Evolutionary conservation across 2,329 filamentous ascomycete species (phyloP).

Genomic region (Paraphaeosphaeria minitans): DNA sequence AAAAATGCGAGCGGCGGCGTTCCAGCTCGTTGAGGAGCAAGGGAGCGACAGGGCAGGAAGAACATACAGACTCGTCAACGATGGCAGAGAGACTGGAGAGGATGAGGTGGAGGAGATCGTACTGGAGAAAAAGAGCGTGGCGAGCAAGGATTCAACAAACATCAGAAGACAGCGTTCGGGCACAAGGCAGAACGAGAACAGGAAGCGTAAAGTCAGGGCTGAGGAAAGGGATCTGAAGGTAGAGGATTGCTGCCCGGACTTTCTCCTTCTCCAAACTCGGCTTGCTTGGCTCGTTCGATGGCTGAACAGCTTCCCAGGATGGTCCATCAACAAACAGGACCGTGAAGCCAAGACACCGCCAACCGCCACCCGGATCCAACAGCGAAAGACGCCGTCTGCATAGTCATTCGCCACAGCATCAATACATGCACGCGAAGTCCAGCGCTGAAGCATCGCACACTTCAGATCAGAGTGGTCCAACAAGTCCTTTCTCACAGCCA

Average conservation of each 20-base stretch:
- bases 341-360: neutral
- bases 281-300: neutral
- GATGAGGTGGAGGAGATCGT: neutral
- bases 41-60: neutral
- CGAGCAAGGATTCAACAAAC: neutral
- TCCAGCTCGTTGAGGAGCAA: neutral
- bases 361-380: neutral
- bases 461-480: neutral
- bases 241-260: neutral
- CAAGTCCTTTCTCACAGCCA: constrained; percentile 1
- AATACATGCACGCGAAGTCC: neutral
- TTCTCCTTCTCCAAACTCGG: neutral
- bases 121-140: constrained; percentile 1
- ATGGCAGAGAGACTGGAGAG: neutral
- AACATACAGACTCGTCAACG: constrained; percentile 1
- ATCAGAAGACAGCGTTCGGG: neutral
- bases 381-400: neutral
- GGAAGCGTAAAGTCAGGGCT: neutral
- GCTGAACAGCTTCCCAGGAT: neutral
- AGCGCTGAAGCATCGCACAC: neutral
- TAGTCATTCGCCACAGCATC: neutral
- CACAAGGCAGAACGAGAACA: neutral
- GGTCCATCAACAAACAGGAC: neutral
- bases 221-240: neutral
- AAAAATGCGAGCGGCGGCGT: neutral